Conservation (phyloP, 2,329 filamentous ascomycete species). For the Botrytis porri region DNA sequence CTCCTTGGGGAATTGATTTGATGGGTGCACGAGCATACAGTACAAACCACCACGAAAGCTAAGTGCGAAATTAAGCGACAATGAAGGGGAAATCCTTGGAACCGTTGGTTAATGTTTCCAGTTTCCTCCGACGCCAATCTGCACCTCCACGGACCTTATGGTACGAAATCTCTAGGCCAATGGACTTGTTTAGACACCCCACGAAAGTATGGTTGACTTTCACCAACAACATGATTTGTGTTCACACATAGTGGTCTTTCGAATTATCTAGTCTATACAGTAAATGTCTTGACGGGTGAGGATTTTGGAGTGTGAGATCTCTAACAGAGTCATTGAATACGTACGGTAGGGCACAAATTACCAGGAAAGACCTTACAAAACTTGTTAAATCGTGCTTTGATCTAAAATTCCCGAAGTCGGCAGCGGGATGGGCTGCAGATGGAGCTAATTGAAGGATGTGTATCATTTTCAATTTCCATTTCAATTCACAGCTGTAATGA, state of each 20-base stretch:
- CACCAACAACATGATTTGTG: background rate
- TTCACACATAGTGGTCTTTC: background rate
- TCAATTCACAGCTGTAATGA: background rate
- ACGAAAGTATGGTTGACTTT: background rate
- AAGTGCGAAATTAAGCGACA: constrained; percentile 5
- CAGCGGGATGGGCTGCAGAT: constrained; percentile 12
- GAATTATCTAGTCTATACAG: background rate
- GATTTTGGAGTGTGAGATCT: background rate
- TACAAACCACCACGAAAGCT: background rate
- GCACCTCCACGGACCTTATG: background rate
- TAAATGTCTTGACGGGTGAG: background rate
- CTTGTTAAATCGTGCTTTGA: background rate
- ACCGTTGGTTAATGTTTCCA: background rate
- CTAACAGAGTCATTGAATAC: background rate
- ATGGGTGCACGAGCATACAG: constrained; percentile 4
- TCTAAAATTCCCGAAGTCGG: constrained; percentile 6
- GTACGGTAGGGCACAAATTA: background rate
- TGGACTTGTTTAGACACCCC: background rate
- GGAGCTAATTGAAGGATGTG: background rate
- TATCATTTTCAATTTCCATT: background rate
- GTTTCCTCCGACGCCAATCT: background rate
- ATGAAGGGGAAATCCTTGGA: constrained; percentile 15
- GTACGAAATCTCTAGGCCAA: background rate
- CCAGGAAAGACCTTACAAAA: background rate
- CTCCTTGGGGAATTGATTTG: background rate